phyloP scores from a whole-genome alignment of 2,329 filamentous ascomycete species.

The Drechslerella coelobrocha region DNA sequence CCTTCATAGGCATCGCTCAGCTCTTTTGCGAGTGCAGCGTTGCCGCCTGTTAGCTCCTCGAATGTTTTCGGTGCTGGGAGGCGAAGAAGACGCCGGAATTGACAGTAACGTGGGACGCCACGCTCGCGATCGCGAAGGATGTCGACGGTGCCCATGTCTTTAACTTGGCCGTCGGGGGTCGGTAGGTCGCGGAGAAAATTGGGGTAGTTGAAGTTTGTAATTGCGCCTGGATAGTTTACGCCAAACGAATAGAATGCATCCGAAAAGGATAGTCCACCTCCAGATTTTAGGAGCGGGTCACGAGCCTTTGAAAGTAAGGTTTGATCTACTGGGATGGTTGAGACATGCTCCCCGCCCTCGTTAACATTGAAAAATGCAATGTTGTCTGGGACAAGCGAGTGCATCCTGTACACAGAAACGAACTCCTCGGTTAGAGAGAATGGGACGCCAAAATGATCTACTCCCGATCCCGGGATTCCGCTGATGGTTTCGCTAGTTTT shows the following conservation, averaged over 20 bases:
- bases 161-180: slow-evolving; percentile 59
- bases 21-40: slow-evolving; percentile 57
- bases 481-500: slow-evolving; percentile 59
- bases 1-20: slow-evolving; percentile 59
- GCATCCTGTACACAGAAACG: slow-evolving; percentile 61
- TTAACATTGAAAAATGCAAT: slow-evolving; percentile 55
- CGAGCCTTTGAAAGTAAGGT: slow-evolving; percentile 57
- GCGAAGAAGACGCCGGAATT: slow-evolving; percentile 61
- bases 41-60: slow-evolving; percentile 59
- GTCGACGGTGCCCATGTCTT: slow-evolving; percentile 62
- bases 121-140: slow-evolving; percentile 62
- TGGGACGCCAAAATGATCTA: slow-evolving; percentile 58
- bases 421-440: slow-evolving; percentile 61
- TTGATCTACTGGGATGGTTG: slow-evolving; percentile 56
- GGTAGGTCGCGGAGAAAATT: slow-evolving; percentile 59
- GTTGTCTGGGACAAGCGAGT: slow-evolving; percentile 58
- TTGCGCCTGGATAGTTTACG: slow-evolving; percentile 62
- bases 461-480: slow-evolving; percentile 59
- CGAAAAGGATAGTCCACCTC: slow-evolving; percentile 56
- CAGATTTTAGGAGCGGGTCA: slow-evolving; percentile 54
- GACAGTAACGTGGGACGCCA: slow-evolving; percentile 61
- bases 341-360: slow-evolving; percentile 51
- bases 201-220: slow-evolving; percentile 60
- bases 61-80: slow-evolving; percentile 58
- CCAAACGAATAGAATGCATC: slow-evolving; percentile 62